Conservation (phyloP, 148 eudicot species). For the Simmondsia chinensis region DNA sequence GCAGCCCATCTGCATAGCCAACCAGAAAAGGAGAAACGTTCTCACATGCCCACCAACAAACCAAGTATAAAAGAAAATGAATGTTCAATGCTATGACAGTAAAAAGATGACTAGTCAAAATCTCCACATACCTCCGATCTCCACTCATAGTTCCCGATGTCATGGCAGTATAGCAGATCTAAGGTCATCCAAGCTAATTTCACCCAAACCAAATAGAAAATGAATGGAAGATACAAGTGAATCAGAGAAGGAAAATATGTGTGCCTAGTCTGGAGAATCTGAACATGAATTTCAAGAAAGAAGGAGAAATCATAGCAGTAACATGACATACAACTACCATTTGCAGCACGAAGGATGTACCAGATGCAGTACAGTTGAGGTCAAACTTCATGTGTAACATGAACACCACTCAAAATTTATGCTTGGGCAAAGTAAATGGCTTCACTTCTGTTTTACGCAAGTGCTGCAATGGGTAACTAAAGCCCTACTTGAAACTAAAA, state of each 20-base stretch:
- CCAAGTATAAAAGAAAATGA: not conserved
- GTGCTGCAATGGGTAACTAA: too few species aligned
- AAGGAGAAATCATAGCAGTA: not conserved
- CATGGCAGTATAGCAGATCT: constrained; percentile 40
- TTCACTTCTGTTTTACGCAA: too few species aligned
- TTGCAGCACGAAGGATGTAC: too few species aligned
- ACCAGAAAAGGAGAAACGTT: constrained; percentile 1
- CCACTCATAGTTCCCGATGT: constrained; percentile 67
- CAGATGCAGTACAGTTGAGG: too few species aligned
- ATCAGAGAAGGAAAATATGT: not conserved
- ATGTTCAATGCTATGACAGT: not conserved
- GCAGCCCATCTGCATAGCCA: constrained; percentile 61
- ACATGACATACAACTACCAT: too few species aligned
- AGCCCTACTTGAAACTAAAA: too few species aligned
- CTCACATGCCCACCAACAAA: not conserved
- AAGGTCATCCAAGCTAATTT: constrained; percentile 52
- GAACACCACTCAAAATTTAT: too few species aligned
- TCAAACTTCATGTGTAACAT: too few species aligned
- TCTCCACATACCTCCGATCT: constrained; percentile 55
- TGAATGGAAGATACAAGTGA: not conserved
- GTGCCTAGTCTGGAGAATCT: not conserved
- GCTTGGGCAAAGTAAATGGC: too few species aligned
- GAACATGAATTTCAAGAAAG: not conserved
- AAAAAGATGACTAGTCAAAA: not conserved
- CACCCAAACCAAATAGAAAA: constrained; percentile 16